A percentile compares a stretch with the other conserved stretches of the same genome.
These are phyloP conservation scores for Calonectria leucothoes DNA, from an alignment of 2,329 filamentous ascomycete genomes.

Conservation along the genomic window DNA sequence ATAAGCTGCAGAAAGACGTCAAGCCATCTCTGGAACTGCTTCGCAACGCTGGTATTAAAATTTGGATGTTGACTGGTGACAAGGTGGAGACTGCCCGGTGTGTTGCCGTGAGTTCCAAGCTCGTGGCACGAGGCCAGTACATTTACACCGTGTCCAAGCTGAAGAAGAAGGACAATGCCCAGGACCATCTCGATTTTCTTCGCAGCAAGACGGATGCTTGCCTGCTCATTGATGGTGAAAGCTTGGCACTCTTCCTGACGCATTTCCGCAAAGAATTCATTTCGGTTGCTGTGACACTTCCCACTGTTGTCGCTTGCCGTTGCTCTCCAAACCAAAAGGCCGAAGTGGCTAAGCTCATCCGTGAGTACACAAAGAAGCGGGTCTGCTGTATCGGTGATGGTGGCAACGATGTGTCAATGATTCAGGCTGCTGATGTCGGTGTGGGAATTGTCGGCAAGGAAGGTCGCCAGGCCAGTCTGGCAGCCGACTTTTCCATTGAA, in stretches of 20 bases:
- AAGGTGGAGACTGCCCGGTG: slow-evolving; percentile 98
- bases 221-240: slow-evolving; percentile 94
- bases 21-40: slow-evolving; percentile 95
- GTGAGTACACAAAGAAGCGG: slow-evolving; percentile 90
- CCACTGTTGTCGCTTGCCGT: slow-evolving; percentile 93
- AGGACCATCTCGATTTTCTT: slow-evolving; percentile 89
- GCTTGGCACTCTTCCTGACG: slow-evolving; percentile 82
- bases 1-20: slow-evolving; percentile 94
- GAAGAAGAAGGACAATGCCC: slow-evolving; percentile 84
- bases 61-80: slow-evolving; percentile 99
- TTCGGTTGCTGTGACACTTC: slow-evolving; percentile 85
- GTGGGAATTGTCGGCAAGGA: slow-evolving; percentile 99
- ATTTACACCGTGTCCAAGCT: slow-evolving; percentile 94
- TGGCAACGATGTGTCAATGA: slow-evolving; percentile 99
- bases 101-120: slow-evolving; percentile 93
- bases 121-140: slow-evolving; percentile 93
- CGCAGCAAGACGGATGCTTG: slow-evolving; percentile 88
- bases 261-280: slow-evolving; percentile 90
- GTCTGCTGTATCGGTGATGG: slow-evolving; percentile 98
- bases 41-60: slow-evolving; percentile 97
- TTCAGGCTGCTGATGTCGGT: slow-evolving; percentile 96
- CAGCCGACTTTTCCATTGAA: slow-evolving; percentile 95
- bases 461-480: slow-evolving; percentile 91
- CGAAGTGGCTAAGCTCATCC: slow-evolving; percentile 90
- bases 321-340: slow-evolving; percentile 98